A percentile compares a stretch with the other conserved stretches of the same genome.
Evolutionary conservation across 2,329 filamentous ascomycete genomes (phyloP).

Genomic region (Corynespora cassiicola): DNA sequence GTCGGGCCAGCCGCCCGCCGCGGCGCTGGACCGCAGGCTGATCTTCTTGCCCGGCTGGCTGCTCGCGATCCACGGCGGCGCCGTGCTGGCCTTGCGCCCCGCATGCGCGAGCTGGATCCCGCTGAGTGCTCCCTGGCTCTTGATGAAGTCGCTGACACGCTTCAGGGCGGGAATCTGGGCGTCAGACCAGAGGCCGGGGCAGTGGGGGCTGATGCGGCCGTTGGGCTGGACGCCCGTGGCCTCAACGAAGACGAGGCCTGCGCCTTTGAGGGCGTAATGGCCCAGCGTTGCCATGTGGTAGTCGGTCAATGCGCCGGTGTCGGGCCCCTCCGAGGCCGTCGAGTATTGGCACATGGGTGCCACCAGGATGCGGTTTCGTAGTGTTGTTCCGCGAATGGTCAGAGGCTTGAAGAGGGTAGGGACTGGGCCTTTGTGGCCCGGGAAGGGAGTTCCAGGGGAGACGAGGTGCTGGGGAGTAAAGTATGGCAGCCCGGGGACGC

Average conservation of each 20-base stretch:
- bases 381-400: conserved; percentile 40
- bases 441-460: conserved; percentile 45
- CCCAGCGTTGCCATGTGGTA: conserved; percentile 47
- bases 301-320: conserved; percentile 44
- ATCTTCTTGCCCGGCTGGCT: conserved; percentile 30
- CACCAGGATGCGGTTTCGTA: conserved; percentile 46
- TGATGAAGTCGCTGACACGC: conserved; percentile 42
- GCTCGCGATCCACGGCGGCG: conserved; percentile 36
- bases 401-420: conserved; percentile 45
- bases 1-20: conserved; percentile 42
- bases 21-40: conserved; percentile 30
- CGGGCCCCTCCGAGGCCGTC: conserved; percentile 39
- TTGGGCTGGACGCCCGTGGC: conserved; percentile 45
- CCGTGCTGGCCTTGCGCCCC: conserved; percentile 42
- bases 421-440: conserved; percentile 10
- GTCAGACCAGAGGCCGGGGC: conserved; percentile 44
- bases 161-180: conserved; percentile 43
- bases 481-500: conserved; percentile 44
- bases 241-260: conserved; percentile 42
- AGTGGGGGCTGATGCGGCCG: conserved; percentile 44
- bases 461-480: conserved; percentile 54
- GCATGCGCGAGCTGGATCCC: conserved; percentile 46
- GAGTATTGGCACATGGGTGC: conserved; percentile 49
- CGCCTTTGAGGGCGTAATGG: conserved; percentile 48
- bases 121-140: conserved; percentile 36